These are phyloP conservation scores for Byssochlamys sp. DNA, from an alignment of 2,329 filamentous ascomycete genomes.

Conservation along the genomic window DNA sequence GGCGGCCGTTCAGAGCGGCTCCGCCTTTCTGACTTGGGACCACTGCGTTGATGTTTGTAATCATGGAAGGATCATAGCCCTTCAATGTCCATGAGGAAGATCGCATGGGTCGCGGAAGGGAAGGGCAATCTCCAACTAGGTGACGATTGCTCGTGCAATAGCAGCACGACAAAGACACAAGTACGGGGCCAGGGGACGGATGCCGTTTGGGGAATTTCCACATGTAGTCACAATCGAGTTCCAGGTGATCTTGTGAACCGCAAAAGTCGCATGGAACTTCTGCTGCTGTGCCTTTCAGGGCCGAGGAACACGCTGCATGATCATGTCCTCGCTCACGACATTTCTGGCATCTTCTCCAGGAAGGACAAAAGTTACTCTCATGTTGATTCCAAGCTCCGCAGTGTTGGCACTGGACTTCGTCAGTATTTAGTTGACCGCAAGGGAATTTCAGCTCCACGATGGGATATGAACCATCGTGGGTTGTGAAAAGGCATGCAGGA, in stretches of 20 bases:
- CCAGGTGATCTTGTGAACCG: constrained; percentile 46
- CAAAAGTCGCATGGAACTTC: constrained; percentile 54
- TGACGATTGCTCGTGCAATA: constrained; percentile 35
- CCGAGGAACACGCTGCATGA: constrained; percentile 45
- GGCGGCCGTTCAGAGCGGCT: constrained; percentile 11
- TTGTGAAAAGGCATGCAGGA: neutral
- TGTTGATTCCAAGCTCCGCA: constrained; percentile 35
- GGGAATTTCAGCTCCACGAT: neutral
- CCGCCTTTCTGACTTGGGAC: constrained; percentile 8
- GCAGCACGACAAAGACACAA: constrained; percentile 36
- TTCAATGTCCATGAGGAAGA: constrained; percentile 33
- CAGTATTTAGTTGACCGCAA: constrained; percentile 3
- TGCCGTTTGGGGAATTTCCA: constrained; percentile 40
- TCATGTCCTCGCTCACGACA: constrained; percentile 56
- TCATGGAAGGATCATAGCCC: constrained; percentile 24
- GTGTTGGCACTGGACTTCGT: constrained; percentile 27
- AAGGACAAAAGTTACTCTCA: constrained; percentile 30
- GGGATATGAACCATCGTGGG: neutral
- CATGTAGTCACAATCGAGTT: constrained; percentile 50
- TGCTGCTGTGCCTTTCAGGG: constrained; percentile 47
- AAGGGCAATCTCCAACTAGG: constrained; percentile 37
- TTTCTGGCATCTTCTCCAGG: constrained; percentile 38
- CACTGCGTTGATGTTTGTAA: constrained; percentile 31
- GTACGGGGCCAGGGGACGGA: constrained; percentile 18
- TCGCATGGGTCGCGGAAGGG: constrained; percentile 14